A percentile compares a stretch with the other conserved stretches of the same genome.
Evolutionary conservation across 371 early-diverging fungal genomes (phyloP).

Genomic region (Mortierella sp.): DNA sequence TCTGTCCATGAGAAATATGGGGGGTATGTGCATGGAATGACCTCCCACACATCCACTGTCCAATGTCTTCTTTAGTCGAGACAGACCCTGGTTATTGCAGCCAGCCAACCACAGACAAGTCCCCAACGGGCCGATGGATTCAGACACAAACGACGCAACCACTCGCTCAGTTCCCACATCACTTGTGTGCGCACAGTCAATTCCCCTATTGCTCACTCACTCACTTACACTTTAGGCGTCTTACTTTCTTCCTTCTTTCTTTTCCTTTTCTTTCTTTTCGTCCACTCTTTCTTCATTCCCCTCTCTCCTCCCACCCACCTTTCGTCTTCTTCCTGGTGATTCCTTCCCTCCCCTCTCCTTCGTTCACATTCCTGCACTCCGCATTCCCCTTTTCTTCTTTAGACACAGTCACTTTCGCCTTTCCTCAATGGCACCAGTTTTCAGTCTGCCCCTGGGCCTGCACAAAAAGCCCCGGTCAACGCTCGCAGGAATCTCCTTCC

Average conservation of each 20-base stretch:
- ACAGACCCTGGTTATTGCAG: not conserved
- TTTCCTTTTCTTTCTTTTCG: not conserved
- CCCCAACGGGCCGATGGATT: conserved; percentile 3
- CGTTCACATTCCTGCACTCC: not conserved
- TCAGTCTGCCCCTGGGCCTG: conserved; percentile 43
- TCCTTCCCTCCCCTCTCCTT: not conserved
- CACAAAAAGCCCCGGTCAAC: conserved; percentile 26
- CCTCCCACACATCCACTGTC: too few relatives aligned
- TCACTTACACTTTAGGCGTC: not conserved
- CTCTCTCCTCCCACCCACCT: not conserved
- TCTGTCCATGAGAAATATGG: not conserved
- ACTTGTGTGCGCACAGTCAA: not conserved
- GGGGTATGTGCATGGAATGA: not conserved
- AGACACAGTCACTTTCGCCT: not conserved
- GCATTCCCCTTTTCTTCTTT: not conserved
- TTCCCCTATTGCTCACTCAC: not conserved
- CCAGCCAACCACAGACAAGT: not conserved
- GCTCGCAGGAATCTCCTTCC: conserved; percentile 40
- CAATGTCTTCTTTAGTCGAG: too few relatives aligned
- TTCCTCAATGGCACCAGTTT: conserved; percentile 35
- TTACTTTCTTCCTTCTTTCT: not conserved
- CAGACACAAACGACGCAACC: not conserved
- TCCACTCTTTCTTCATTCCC: not conserved
- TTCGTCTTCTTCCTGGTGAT: too few relatives aligned
- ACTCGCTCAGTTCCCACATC: not conserved